Evolutionary conservation across 108 stramenopile species (phyloP), one percentile per base, ranked within the genome.

Genomic region (Phaeodactylum tricornutum): DNA sequence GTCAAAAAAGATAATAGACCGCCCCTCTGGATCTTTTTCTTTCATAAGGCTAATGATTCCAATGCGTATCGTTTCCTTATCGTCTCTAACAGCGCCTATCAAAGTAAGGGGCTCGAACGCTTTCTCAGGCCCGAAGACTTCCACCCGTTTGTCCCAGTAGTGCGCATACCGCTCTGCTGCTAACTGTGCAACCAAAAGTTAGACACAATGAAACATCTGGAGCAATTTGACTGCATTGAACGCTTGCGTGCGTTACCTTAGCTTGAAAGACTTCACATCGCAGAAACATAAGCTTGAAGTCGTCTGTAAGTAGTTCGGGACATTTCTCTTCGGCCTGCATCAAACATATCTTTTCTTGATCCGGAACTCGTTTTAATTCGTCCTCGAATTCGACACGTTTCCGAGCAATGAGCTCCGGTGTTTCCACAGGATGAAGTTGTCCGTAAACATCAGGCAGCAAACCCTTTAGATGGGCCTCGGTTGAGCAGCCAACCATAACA

Each of bases 211-310:
- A n/a, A n/a, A n/a, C n/a, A n/a, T n/a, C n/a, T n/a, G n/a, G n/a
- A n/a, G n/a, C n/a, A n/a, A n/a, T n/a, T n/a, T n/a, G n/a, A n/a
- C n/a, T n/a, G n/a, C n/a, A n/a, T n/a, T n/a, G n/a, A n/a, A n/a
- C n/a, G n/a, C n/a, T n/a, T n/a, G n/a, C n/a, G n/a, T n/a, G n/a
- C n/a, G n/a, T 41, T 41, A 29, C 47, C 19, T 29, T 27, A 2
- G 29, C 50, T n/a, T 75, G 48, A 57, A 78, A 78, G 4, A 65
- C 43, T 46, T 78, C 76, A 44, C 71, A 77, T 21, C 81, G 70
- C 21, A 82, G 46, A 43, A 78, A 78, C 57, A 67, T 55, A 12
- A 81, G 59, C 25, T 66, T 60, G 36, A 62, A 65, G 24, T 52
- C 43, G 21, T 64, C 59, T 20, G 43, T 47, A 17, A 64, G 30